Base-by-base conservation (phyloP, 177 flowering plant species). In the Vitis hybrid region DNA sequence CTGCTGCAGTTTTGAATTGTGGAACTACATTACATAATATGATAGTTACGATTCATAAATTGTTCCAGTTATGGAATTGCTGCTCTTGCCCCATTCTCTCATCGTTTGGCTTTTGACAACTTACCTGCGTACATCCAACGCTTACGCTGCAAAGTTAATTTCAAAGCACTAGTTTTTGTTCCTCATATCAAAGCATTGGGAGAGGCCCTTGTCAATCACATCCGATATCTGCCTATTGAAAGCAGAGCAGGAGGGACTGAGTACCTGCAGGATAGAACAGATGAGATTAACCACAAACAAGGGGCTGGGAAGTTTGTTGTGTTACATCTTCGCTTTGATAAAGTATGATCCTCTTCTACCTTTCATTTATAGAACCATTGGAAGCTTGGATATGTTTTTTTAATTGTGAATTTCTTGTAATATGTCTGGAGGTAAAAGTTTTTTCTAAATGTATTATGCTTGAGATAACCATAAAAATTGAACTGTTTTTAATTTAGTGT, bases 81-180 rank as follows among this genome's bases (percentile, higher is more conserved):
- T 77, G 98, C 99, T 31, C 84, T 96, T 73, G 77, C 99, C 5
- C 99, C 99, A 51, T 96, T 96, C 82, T 96, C 99, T 49, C 99
- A 96, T 70, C 99, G 99, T 15, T 75, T 96, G 78, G 88, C 95
- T 62, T 96, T 96, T 76, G 89, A 96, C 65, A 82, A 87, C 74
- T 69, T 96, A 85, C 90, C 98, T 1, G 13, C 61, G 69, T 76
- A 89, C 62, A 84, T 96, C 74, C 99, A 96, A 75, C 93, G 82
- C 26, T 80, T 93, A 19, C 92, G 99, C 9, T 95, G 99, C 74
- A 95, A 93, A 79, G 98, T 92, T 70, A 92, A 91, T 71, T 95
- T 93, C 75, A 78, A 87, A 77, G 97, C 99, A 11, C 70, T 95
- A 77, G 74, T 50, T 26, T 95, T 93, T 81, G 97, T 93, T 71